Evolutionary conservation across 176 grass and related monocot species (phyloP).

Genomic region (Dactylis glomerata): DNA sequence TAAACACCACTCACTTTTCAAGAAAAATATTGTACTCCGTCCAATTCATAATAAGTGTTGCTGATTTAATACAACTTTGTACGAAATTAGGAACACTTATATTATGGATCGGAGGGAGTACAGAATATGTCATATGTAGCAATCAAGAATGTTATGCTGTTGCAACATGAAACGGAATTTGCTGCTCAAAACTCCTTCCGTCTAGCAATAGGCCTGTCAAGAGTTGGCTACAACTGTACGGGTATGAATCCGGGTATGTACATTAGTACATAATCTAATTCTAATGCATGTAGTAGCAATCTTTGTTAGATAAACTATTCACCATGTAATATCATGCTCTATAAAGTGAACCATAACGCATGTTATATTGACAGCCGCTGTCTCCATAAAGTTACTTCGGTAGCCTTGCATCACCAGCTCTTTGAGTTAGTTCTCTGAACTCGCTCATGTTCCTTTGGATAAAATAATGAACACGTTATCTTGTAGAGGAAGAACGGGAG

Average conservation of each 20-base stretch:
- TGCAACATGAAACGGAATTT: neutral
- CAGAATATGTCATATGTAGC: neutral
- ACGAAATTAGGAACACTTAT: too few relatives aligned
- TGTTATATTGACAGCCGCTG: neutral
- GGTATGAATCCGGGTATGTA: neutral
- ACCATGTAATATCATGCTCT: neutral
- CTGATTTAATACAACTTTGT: too few relatives aligned
- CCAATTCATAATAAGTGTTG: too few relatives aligned
- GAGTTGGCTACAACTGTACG: neutral
- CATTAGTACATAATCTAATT: conserved; percentile 1
- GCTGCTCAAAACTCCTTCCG: neutral
- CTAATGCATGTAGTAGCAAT: neutral
- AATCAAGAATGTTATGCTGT: neutral
- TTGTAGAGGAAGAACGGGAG: conserved; percentile 61
- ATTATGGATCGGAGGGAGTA: too few relatives aligned
- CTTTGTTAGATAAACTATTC: neutral
- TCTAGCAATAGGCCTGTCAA: neutral
- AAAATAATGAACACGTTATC: conserved; percentile 49
- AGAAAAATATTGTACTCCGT: too few relatives aligned
- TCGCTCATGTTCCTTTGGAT: conserved; percentile 54
- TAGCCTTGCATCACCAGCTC: conserved; percentile 20
- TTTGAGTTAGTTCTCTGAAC: conserved; percentile 55
- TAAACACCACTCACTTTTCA: too few relatives aligned
- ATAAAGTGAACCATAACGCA: neutral
- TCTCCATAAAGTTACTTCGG: neutral